phyloP scores from a whole-genome alignment of 108 stramenopile species.

The Cylindrotheca fusiformis region DNA sequence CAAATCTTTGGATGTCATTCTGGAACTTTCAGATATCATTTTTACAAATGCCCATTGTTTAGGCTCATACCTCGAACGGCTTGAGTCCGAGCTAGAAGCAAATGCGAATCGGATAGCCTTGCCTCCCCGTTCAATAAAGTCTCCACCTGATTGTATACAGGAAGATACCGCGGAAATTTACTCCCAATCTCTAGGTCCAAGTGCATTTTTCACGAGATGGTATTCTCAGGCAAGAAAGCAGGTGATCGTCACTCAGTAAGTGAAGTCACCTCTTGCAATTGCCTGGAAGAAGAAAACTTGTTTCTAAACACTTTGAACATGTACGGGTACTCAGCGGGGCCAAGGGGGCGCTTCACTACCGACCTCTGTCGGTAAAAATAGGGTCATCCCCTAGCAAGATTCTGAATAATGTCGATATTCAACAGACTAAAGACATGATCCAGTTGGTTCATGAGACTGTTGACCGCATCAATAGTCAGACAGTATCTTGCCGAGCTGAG shows the following conservation, averaged over 20 bases:
- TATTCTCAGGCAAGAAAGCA: conserved; percentile 14
- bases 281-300: neutral
- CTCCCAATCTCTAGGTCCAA: conserved; percentile 24
- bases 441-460: conserved; percentile 1
- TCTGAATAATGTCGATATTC: neutral
- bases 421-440: conserved; percentile 6
- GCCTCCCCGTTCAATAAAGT: neutral
- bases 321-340: conserved; percentile 10
- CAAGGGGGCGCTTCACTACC: conserved; percentile 35
- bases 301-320: neutral
- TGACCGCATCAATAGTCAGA: neutral
- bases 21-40: conserved; percentile 29
- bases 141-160: neutral
- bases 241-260: conserved; percentile 34
- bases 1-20: conserved; percentile 31
- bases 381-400: too few relatives aligned
- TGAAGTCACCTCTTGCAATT: too few relatives aligned
- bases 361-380: too few relatives aligned
- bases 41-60: conserved; percentile 43
- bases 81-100: conserved; percentile 17
- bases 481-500: neutral
- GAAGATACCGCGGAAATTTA: conserved; percentile 3
- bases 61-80: conserved; percentile 27
- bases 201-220: conserved; percentile 36
- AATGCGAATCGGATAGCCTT: neutral